phyloP scores from a whole-genome alignment of 257 asterid genomes.

The Nicotiana knightiana region DNA sequence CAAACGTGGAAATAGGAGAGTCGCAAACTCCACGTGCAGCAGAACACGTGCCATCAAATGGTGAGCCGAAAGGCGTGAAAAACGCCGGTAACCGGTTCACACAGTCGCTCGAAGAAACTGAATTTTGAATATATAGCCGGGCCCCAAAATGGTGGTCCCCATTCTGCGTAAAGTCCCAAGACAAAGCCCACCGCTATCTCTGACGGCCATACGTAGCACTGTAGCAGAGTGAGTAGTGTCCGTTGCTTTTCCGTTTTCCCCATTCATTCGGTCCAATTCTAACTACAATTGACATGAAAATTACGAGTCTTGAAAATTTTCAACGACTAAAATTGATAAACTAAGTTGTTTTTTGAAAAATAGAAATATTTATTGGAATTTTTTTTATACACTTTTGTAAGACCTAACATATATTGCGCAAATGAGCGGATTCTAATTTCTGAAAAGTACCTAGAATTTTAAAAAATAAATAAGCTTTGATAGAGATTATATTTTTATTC shows the following conservation, averaged over 20 bases:
- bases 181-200: constrained; percentile 20
- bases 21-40: constrained; percentile 21
- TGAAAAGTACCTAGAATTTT: too few species aligned
- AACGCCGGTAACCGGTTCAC: constrained; percentile 22
- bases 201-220: neutral
- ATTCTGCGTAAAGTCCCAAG: constrained; percentile 21
- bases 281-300: neutral
- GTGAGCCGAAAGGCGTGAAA: constrained; percentile 16
- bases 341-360: too few species aligned
- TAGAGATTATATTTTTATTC: too few species aligned
- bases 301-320: too few species aligned
- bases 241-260: neutral
- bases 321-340: neutral
- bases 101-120: constrained; percentile 14
- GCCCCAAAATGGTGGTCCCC: constrained; percentile 15
- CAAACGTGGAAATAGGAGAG: neutral
- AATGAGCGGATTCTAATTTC: too few species aligned
- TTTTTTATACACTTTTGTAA: too few species aligned
- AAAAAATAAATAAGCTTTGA: too few species aligned
- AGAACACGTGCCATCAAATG: constrained; percentile 7
- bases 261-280: too few species aligned
- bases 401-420: too few species aligned
- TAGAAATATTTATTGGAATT: too few species aligned
- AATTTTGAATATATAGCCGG: neutral
- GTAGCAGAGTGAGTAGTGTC: neutral